Conservation (phyloP, 176 grass and related monocot genomes). For the Cenchrus fungigraminus region DNA sequence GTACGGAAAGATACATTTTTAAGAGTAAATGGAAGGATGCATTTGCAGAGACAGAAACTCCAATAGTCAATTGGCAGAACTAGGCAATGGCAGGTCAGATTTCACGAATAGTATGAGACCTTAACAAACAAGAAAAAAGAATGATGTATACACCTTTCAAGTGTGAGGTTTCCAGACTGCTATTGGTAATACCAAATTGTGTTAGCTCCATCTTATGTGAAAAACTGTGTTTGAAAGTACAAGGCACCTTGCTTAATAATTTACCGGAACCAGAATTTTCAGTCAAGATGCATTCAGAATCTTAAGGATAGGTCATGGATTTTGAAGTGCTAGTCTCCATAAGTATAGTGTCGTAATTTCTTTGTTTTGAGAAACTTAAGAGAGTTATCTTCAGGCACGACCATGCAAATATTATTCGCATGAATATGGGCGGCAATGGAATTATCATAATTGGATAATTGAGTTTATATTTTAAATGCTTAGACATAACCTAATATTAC, state of each 20-base stretch:
- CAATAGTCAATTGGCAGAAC: neutral
- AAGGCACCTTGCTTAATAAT: neutral
- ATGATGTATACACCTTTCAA: neutral
- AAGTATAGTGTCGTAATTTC: neutral
- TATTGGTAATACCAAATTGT: neutral
- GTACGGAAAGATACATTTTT: too few relatives aligned
- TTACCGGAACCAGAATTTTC: neutral
- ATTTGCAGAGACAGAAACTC: constrained; percentile 22
- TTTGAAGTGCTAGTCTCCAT: neutral
- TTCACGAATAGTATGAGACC: neutral
- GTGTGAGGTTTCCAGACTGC: neutral
- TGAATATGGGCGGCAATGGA: neutral
- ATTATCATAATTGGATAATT: neutral
- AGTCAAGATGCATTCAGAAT: constrained; percentile 12
- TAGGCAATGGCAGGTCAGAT: neutral
- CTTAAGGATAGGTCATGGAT: neutral
- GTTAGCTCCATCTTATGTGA: neutral
- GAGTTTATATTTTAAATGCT: neutral
- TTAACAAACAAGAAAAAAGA: neutral
- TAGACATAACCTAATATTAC: neutral
- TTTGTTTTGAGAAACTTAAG: neutral
- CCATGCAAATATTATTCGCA: neutral
- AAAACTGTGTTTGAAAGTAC: neutral
- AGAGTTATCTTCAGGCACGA: neutral
- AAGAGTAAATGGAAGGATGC: neutral